Evolutionary conservation across 1,284 basidiomycete species (phyloP).

Genomic region (Microbotryomycetes sp.): DNA sequence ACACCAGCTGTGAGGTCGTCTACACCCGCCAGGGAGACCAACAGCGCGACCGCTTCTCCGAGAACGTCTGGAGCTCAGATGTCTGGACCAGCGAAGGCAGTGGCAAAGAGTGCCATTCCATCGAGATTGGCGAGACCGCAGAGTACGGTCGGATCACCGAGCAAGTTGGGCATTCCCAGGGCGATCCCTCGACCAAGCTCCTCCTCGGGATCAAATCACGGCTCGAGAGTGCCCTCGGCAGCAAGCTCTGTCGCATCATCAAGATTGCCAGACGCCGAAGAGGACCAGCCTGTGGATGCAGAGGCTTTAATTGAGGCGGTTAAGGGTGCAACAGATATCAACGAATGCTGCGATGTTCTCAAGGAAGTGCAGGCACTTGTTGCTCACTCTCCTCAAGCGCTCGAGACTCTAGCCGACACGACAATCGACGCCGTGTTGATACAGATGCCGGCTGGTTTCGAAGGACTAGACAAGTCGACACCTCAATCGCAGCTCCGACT

Average conservation of each 20-base stretch:
- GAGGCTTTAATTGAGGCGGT: neutral
- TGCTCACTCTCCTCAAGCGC: conserved; percentile 50
- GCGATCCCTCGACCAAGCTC: neutral
- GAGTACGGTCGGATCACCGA: neutral
- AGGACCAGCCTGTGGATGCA: neutral
- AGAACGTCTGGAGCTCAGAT: neutral
- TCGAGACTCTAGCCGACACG: conserved; percentile 73
- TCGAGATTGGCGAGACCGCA: neutral
- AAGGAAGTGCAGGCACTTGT: conserved; percentile 74
- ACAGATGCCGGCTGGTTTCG: conserved; percentile 83
- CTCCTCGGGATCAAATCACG: neutral
- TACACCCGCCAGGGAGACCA: neutral
- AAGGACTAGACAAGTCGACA: conserved; percentile 54
- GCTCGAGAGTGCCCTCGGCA: neutral
- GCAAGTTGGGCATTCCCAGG: neutral
- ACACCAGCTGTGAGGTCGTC: conserved; percentile 13
- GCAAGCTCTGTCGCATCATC: neutral
- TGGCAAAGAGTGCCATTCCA: neutral
- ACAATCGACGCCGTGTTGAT: conserved; percentile 78
- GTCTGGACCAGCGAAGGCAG: neutral
- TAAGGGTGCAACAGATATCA: neutral
- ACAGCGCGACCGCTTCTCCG: conserved; percentile 8
- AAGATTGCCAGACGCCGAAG: neutral
- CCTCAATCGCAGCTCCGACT: conserved; percentile 71
- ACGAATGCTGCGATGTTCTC: conserved; percentile 80